These are phyloP conservation scores for Coffea eugenioides DNA, from an alignment of 257 asterid genomes.

Conservation along the genomic window DNA sequence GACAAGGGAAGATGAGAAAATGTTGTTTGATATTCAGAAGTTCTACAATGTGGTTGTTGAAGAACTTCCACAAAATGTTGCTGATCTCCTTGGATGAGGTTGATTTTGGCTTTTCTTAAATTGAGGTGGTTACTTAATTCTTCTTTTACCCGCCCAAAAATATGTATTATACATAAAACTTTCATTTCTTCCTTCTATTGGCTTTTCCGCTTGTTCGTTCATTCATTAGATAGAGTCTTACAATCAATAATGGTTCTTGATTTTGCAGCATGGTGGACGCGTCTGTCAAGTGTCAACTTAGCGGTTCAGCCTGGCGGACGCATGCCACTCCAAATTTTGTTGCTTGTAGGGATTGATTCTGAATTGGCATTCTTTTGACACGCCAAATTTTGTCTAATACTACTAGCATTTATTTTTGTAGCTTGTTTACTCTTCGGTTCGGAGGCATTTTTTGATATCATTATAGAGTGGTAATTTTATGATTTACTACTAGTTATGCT, in stretches of 20 bases:
- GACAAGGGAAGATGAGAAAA: slow-evolving; percentile 61
- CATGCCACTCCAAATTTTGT: slow-evolving; percentile 15
- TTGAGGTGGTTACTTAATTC: not conserved
- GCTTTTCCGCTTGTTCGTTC: not conserved
- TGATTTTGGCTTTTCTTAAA: not conserved
- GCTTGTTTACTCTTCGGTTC: not conserved
- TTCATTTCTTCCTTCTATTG: not conserved
- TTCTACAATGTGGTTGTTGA: slow-evolving; percentile 65
- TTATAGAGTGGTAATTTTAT: not conserved
- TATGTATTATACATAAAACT: no score
- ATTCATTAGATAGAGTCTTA: not conserved
- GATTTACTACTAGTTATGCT: not conserved
- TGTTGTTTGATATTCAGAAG: slow-evolving; percentile 72
- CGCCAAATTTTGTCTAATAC: not conserved
- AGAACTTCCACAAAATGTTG: slow-evolving; percentile 76
- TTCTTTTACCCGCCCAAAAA: no score
- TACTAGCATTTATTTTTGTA: slow-evolving; percentile 1
- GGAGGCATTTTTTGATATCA: not conserved
- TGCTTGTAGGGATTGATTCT: slow-evolving; percentile 4
- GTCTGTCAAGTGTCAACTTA: not conserved
- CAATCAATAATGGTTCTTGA: not conserved
- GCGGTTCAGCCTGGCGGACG: not conserved
- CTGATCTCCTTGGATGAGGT: slow-evolving; percentile 57
- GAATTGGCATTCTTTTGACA: not conserved
- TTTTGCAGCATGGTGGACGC: slow-evolving; percentile 3